phyloP scores from a whole-genome alignment of 306 rosid genomes.

The Prunus kanzakura region DNA sequence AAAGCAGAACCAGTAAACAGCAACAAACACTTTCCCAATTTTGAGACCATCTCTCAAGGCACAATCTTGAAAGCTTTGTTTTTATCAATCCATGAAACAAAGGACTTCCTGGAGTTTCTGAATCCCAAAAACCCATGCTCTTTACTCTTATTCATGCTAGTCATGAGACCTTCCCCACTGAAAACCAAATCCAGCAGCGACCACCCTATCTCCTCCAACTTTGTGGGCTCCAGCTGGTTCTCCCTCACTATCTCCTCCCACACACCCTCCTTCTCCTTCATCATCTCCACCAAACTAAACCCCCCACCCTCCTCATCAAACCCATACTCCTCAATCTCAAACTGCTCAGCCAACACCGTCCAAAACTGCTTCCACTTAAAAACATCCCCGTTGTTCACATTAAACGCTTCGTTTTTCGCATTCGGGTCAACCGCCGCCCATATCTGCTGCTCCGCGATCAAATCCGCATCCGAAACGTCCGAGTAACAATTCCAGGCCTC shows the following conservation, averaged over 20 bases:
- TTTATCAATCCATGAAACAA: conserved; percentile 39
- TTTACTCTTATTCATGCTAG: conserved; percentile 47
- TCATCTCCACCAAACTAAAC: conserved; percentile 33
- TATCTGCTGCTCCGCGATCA: conserved; percentile 71
- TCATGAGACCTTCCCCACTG: background rate
- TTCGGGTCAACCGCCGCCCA: conserved; percentile 71
- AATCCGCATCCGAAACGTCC: conserved; percentile 53
- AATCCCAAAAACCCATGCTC: conserved; percentile 47
- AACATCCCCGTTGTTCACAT: conserved; percentile 56
- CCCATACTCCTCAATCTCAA: conserved; percentile 57
- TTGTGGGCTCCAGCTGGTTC: conserved; percentile 31
- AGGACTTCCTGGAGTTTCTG: conserved; percentile 41
- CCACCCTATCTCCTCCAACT: conserved; percentile 4
- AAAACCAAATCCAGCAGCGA: conserved; percentile 20
- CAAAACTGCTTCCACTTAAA: conserved; percentile 64
- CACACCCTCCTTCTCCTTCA: conserved; percentile 47
- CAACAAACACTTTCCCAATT: too few relatives aligned
- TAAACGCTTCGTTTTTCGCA: conserved; percentile 56
- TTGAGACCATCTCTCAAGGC: conserved; percentile 10
- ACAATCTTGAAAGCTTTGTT: conserved; percentile 39
- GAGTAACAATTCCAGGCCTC: conserved; percentile 45
- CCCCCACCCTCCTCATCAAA: conserved; percentile 30
- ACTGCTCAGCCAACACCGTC: conserved; percentile 68
- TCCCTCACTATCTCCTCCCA: conserved; percentile 61
- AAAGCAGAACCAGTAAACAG: too few relatives aligned